Base-by-base conservation (phyloP, 176 grass and related monocot species). In the Avena eriantha region DNA sequence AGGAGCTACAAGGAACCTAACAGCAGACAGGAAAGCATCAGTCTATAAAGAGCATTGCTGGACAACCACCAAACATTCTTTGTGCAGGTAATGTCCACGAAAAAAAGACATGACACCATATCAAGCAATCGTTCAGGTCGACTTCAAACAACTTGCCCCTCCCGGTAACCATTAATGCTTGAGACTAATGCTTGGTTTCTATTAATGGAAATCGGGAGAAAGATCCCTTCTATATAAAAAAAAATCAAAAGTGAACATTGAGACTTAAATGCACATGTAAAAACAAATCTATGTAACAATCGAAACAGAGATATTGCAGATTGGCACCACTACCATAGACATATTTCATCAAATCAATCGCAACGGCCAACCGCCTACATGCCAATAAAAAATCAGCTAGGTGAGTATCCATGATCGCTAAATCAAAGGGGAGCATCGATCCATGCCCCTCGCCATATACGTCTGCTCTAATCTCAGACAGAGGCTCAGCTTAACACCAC, bases 1-100 rank as follows among this genome's bases (percentile, higher is more conserved):
- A 86, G 53, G 7, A 60, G 24, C 48, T 81, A 17, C 75, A 69
- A 59, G 50, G 75, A 69, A 77, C 19, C 88, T 81, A 59, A 47
- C 77, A 76, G 43, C 77, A 76, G 79, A 39, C 24, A 15, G 49
- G 49, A 81, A 81, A 81, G 77, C 12, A 67, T 43, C 4, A 49
- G 24, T 26, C n/a, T 22, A 64, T 36, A 79, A 73, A 24, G 45
- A 56, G 9, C 34, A 79, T 19, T 33, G 64, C 47, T 78, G 31
- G 67, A 66, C 58, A 59, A 82, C 16, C 65, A 87, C 13, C 73
- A 58, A 50, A n/a, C 34, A 74, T 6, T 59, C n/a, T 41, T 23
- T 53, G 14, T 1, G 13, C 69, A 74, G 36, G n/a, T 33, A 68
- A 67, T 65, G 26, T 8, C 36, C 11, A 1, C 19, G 5, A 36